Base-by-base conservation (phyloP, 306 rosid genomes). In the Benincasa hispida region DNA sequence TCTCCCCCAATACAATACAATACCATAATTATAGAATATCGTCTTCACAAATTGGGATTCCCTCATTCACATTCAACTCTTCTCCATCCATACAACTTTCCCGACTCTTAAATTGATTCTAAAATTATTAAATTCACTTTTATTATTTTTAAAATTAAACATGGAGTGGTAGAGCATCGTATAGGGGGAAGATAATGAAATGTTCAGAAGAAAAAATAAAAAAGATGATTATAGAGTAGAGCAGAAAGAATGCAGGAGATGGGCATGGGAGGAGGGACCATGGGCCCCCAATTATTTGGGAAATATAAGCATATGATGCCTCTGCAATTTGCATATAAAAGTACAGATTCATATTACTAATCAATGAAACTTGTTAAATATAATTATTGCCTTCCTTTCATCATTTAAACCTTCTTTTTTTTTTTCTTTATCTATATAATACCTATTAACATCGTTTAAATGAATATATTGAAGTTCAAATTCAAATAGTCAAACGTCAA, bases 251-350 rank as follows among this genome's bases (percentile, higher is more conserved):
- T n/a, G 75, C 56, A 70, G 75, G 39, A 47, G 39, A 70, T 24
- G 75, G 75, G 75, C 28, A 69, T 50, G 75, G 11, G 47, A 19
- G 57, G 25, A 9, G 75, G 75, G 54, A 30, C 70, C 62, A 24
- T 47, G 75, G 75, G 35, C 75, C 75, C 75, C 75, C 57, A 70
- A 70, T 45, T 70, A 70, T 70, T 70, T 70, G 75, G 75, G 75
- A 70, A 70, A 70, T 70, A 45, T 35, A 70, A 70, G 39, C 18
- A 8, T 47, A 70, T 70, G 13, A 70, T 70, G 22, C 53, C 56
- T 24, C 75, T 70, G 57, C 75, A 3, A 0, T 47, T 69, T 70
- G 13, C 17, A 1, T 45, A 42, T 15, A 7, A 2, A 70, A 27
- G 24, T 70, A 45, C 75, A 45, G 24, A 0, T 69, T 69, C 75